These are phyloP conservation scores for Austroboletus niveus DNA, from an alignment of 1,284 basidiomycete species.

Conservation along the genomic window DNA sequence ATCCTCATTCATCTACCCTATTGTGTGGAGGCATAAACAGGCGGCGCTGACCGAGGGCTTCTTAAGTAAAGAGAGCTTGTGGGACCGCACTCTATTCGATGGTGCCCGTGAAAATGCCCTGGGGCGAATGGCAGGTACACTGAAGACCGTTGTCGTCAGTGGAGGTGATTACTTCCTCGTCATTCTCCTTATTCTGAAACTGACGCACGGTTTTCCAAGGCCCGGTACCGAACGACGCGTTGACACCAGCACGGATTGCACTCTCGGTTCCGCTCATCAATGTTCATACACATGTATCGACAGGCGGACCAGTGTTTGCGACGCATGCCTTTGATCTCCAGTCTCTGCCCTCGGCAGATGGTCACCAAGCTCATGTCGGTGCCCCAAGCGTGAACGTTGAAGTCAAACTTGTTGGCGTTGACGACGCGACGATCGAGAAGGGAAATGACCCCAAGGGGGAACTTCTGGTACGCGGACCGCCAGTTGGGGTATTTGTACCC, in stretches of 20 bases:
- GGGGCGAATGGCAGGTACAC: conserved; percentile 54
- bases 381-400: conserved; percentile 75
- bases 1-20: conserved; percentile 48
- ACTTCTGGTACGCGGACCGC: conserved; percentile 48
- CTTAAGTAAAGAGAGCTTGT: conserved; percentile 70
- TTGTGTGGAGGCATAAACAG: conserved; percentile 74
- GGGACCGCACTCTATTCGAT: conserved; percentile 75
- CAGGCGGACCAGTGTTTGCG: conserved; percentile 68
- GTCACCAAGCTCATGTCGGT: conserved; percentile 56
- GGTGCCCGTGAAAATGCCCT: conserved; percentile 58
- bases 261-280: conserved; percentile 71
- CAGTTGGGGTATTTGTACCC: conserved; percentile 52
- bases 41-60: conserved; percentile 65
- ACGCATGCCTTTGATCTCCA: conserved; percentile 76
- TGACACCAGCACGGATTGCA: conserved; percentile 64
- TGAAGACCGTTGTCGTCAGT: conserved; percentile 61
- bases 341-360: conserved; percentile 46
- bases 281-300: conserved; percentile 55
- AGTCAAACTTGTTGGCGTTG: conserved; percentile 61
- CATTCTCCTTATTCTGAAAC: background rate
- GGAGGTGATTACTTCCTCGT: conserved; percentile 48
- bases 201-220: conserved; percentile 31
- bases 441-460: conserved; percentile 57
- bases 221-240: conserved; percentile 34
- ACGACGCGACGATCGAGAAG: conserved; percentile 59